phyloP scores from a whole-genome alignment of 495 filamentous ascomycete species.

The Trichoderma reesei region DNA sequence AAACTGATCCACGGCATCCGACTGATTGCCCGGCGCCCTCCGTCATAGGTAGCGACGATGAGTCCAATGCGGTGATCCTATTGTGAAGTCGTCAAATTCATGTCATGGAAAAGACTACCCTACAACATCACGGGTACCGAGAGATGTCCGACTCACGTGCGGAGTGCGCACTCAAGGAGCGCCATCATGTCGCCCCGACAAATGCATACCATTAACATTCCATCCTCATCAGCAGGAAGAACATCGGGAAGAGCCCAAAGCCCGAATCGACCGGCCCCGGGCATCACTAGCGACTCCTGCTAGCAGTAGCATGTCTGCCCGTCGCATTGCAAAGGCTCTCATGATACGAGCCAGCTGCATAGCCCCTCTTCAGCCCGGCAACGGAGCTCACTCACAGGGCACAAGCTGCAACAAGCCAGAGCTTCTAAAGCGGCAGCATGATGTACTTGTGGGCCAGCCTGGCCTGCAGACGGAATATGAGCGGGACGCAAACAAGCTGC shows the following conservation, averaged over 20 bases:
- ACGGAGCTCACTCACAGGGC: too few relatives aligned
- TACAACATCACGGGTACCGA: too few relatives aligned
- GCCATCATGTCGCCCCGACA: neutral
- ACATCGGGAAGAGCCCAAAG: neutral
- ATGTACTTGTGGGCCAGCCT: too few relatives aligned
- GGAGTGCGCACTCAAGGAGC: neutral
- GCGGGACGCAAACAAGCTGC: too few relatives aligned
- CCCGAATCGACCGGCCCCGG: neutral
- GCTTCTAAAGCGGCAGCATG: too few relatives aligned
- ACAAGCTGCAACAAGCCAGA: neutral
- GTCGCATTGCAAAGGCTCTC: neutral
- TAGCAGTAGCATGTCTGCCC: neutral
- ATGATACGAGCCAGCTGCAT: slow-evolving; percentile 9
- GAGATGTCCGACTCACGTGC: neutral
- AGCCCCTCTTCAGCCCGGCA: neutral
- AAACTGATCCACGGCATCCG: too few relatives aligned
- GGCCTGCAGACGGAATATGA: too few relatives aligned
- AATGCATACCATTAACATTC: neutral
- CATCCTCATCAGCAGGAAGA: neutral
- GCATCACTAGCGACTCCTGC: neutral
- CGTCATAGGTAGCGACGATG: too few relatives aligned
- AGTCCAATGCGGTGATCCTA: too few relatives aligned
- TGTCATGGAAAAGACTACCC: too few relatives aligned
- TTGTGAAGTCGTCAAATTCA: too few relatives aligned
- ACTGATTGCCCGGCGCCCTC: too few relatives aligned